These are phyloP conservation scores for Emiliania huxleyi DNA, from an alignment of 78 protist species.

Conservation along the genomic window DNA sequence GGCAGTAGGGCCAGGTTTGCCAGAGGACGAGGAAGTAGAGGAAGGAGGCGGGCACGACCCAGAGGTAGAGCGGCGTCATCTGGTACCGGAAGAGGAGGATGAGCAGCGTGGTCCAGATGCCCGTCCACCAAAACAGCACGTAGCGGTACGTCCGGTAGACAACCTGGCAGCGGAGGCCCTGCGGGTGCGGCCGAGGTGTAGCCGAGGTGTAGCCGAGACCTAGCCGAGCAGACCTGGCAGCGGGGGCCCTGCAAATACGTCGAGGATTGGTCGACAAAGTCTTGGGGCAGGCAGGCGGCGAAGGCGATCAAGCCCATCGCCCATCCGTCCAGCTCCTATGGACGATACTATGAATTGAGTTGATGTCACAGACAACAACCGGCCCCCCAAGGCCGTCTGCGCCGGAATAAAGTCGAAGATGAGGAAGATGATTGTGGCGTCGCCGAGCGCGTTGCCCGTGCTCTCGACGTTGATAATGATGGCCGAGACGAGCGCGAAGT, in stretches of 20 bases:
- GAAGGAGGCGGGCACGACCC: background rate
- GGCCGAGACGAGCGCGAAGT: background rate
- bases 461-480: background rate
- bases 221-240: background rate
- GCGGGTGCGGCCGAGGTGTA: too few species aligned
- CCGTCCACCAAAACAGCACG: background rate
- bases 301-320: background rate
- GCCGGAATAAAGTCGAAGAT: background rate
- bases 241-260: background rate
- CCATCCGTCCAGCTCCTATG: background rate
- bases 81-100: background rate
- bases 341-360: too few species aligned
- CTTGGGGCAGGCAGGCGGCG: background rate
- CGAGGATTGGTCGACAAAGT: background rate
- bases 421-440: background rate
- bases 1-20: background rate
- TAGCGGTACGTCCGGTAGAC: too few species aligned
- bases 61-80: background rate
- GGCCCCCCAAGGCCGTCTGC: too few species aligned
- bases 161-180: too few species aligned
- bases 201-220: too few species aligned
- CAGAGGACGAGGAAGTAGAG: background rate
- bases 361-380: too few species aligned
- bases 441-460: background rate
- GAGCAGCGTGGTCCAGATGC: background rate